Evolutionary conservation across 2,329 filamentous ascomycete genomes (phyloP), one percentile per base, ranked within the genome.

Genomic region (Xenoacremonium recifei): DNA sequence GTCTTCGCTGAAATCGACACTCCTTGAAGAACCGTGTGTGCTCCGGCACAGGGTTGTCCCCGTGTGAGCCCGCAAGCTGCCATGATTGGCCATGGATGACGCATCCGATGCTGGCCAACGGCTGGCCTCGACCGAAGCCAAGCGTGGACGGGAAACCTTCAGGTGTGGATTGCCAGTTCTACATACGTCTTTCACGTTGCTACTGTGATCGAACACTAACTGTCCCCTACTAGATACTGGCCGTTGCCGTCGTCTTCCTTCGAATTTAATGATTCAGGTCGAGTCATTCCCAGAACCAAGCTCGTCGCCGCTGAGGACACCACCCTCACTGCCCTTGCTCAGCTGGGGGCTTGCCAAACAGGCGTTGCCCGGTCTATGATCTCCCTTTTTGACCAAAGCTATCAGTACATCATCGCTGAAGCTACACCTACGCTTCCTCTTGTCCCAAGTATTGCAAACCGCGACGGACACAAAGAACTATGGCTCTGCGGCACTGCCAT

Each of bases 341-440:
- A 79, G 51, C 64, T 79, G 4, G 74, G 65, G 2, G 62, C 68
- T 5, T 57, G 69, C 39, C 66, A 69, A 12, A 59, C 77, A 4
- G 61, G 66, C n/a, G 64, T 62, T 4, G 56, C 62, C 16, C 66
- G 73, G 21, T 61, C 66, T 13, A 50, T 77, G 17, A 65, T 80
- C 35, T 79, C 75, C 2, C 59, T 80, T 15, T 77, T 80, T 45
- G 75, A 77, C 47, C 58, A 57, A 4, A 61, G 63, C 4, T 53
- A 66, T 34, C 74, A 80, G 45, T 68, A 76, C 46, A 59, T 79
- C 16, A 58, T 79, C 13, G 73, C 75, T 39, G 76, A 79, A 47
- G 72, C 74, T 5, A 74, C 73, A 1, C 62, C 63, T 1, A 62
- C 60, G 2, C 59, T 69, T 3, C 67, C 65, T 0, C 52, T 77